Evolutionary conservation across 805 yeast species (phyloP), one percentile per base, ranked within the genome.

Genomic region (Suhomyces kilbournensis): DNA sequence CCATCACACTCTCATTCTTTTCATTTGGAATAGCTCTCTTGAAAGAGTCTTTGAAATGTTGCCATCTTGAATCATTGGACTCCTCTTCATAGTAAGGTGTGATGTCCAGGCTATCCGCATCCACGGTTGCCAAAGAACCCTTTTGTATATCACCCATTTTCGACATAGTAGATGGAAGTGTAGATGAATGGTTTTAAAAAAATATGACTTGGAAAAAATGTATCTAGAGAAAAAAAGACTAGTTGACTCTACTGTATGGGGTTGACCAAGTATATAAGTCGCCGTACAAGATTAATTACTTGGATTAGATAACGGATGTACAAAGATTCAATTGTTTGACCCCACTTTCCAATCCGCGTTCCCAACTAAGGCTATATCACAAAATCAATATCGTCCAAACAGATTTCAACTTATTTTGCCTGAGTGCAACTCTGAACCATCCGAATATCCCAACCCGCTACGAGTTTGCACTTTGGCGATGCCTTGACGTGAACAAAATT

Each of bases 41-140:
- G 58, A 63, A 63, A 8, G 65, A 60, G 48, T 63, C 62, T 30
- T 59, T 61, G 55, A 63, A 59, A 23, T 50, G 49, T 44, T 53
- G 57, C 66, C 65, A 63, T 30, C 52, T 47, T n/a, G 58, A 15
- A 45, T 28, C 44, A 23, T 10, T 35, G 26, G 19, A 12, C 17
- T 15, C 7, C 7, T 52, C 55, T 17, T 51, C 43, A 19, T 42
- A 50, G 49, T 25, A 44, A 4, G 56, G 53, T 7, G 40, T 17
- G n/a, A 46, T 47, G 34, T 49, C 57, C 40, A 48, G 48, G n/a
- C 20, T 48, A n/a, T 42, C 20, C 4, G 43, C 23, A 10, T 46
- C 50, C 22, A 40, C n/a, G 5, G 34, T 26, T n/a, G 23, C 47
- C 14, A 46, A 7, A 20, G 22, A 12, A n/a, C 10, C 22, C 43